These are phyloP conservation scores for Lachnellula hyalina DNA, from an alignment of 2,329 filamentous ascomycete species.

Conservation along the genomic window DNA sequence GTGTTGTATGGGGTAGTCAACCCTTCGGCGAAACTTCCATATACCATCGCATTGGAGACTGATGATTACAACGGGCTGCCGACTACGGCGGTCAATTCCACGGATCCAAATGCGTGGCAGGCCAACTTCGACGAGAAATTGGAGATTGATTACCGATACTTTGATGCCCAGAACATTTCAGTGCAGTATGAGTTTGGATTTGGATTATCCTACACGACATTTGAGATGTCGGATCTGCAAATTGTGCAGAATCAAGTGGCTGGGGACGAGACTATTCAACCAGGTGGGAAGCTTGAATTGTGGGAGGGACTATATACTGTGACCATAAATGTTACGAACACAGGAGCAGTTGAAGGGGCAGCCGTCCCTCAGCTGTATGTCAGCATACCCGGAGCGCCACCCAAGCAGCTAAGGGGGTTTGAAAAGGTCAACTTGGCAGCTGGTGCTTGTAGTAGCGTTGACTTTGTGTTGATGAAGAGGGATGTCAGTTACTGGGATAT, in stretches of 20 bases:
- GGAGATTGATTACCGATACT: constrained; percentile 48
- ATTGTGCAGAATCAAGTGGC: constrained; percentile 10
- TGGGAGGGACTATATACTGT: constrained; percentile 39
- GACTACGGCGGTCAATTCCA: constrained; percentile 67
- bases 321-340: constrained; percentile 58
- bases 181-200: constrained; percentile 38
- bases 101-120: constrained; percentile 64
- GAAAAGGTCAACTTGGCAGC: constrained; percentile 49
- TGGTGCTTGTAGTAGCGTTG: constrained; percentile 43
- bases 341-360: constrained; percentile 52
- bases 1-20: constrained; percentile 73
- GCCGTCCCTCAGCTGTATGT: constrained; percentile 60
- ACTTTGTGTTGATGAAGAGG: constrained; percentile 49
- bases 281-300: constrained; percentile 18
- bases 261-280: constrained; percentile 1
- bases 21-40: constrained; percentile 73
- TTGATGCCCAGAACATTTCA: constrained; percentile 37
- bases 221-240: constrained; percentile 57
- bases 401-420: constrained; percentile 55
- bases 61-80: constrained; percentile 49
- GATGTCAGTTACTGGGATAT: constrained; percentile 64
- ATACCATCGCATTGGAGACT: constrained; percentile 45
- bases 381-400: constrained; percentile 34
- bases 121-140: constrained; percentile 43
- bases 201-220: constrained; percentile 69